Evolutionary conservation across 306 rosid species (phyloP).

Genomic region (Glycyrrhiza uralensis): DNA sequence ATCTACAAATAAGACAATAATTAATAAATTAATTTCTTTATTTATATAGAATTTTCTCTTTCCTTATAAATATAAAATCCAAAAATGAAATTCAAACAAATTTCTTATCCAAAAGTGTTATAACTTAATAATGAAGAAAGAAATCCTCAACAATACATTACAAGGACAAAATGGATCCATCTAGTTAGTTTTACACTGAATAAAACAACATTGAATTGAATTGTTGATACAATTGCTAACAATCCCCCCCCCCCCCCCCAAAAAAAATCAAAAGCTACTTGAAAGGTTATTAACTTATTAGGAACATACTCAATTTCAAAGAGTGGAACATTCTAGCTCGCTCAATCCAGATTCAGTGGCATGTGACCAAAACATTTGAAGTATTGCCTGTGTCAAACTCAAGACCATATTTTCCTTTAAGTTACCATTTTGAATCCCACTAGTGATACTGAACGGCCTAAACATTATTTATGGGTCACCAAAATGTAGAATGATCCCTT

Average conservation of each 20-base stretch:
- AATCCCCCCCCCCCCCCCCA: not conserved
- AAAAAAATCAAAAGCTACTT: not conserved
- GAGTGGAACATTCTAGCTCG: not conserved
- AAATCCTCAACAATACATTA: slow-evolving; percentile 8
- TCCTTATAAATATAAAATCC: no score
- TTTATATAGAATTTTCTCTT: no score
- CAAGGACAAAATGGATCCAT: slow-evolving; percentile 6
- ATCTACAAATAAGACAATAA: no score
- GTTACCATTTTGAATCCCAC: not conserved
- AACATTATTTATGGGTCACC: slow-evolving; percentile 1
- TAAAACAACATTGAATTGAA: not conserved
- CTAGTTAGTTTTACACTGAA: slow-evolving; percentile 21
- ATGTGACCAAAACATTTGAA: slow-evolving; percentile 1
- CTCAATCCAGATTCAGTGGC: not conserved
- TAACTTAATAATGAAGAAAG: not conserved
- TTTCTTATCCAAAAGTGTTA: not conserved
- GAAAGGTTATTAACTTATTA: not conserved
- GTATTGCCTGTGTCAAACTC: slow-evolving; percentile 1
- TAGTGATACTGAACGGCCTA: not conserved
- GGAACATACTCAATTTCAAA: slow-evolving; percentile 15
- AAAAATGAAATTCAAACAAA: not conserved
- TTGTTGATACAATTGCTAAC: not conserved
- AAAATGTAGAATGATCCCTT: not conserved
- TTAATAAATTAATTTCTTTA: no score
- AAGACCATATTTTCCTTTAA: not conserved